Evolutionary conservation across 2,329 filamentous ascomycete species (phyloP).

Genomic region (Lachnellula occidentalis): DNA sequence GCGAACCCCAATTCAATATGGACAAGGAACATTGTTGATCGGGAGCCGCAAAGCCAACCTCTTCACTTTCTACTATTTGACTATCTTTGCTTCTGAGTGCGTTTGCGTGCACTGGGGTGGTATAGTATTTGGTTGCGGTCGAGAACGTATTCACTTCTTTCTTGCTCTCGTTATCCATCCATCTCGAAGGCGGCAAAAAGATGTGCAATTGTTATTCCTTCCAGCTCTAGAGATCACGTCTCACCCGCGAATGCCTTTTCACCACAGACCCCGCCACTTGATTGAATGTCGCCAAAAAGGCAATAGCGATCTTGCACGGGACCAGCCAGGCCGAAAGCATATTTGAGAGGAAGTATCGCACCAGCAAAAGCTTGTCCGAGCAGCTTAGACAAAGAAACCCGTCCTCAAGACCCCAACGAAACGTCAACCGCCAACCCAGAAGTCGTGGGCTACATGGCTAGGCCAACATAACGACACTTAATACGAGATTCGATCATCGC

Average conservation of each 20-base stretch:
- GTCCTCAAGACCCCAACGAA: constrained; percentile 6
- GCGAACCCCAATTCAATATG: constrained; percentile 16
- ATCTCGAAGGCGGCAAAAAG: not conserved
- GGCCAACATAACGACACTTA: constrained; percentile 18
- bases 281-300: constrained; percentile 17
- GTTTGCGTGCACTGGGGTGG: not conserved
- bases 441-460: constrained; percentile 27
- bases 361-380: constrained; percentile 1
- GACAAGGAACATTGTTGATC: constrained; percentile 20
- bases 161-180: constrained; percentile 13
- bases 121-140: not conserved
- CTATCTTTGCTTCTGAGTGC: not conserved
- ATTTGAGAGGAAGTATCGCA: not conserved
- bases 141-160: constrained; percentile 7
- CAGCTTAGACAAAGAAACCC: not conserved
- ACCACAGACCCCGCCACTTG: constrained; percentile 4
- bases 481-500: constrained; percentile 12
- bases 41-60: constrained; percentile 14
- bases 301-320: constrained; percentile 18
- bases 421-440: constrained; percentile 7
- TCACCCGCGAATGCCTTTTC: not conserved
- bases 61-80: not conserved
- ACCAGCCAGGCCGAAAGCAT: constrained; percentile 1
- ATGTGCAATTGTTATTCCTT: constrained; percentile 14
- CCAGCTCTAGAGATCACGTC: not conserved